A percentile compares a stretch with the other conserved stretches of the same genome.
Evolutionary conservation across 805 yeast genomes (phyloP).

Genomic region (Ogataea henricii): DNA sequence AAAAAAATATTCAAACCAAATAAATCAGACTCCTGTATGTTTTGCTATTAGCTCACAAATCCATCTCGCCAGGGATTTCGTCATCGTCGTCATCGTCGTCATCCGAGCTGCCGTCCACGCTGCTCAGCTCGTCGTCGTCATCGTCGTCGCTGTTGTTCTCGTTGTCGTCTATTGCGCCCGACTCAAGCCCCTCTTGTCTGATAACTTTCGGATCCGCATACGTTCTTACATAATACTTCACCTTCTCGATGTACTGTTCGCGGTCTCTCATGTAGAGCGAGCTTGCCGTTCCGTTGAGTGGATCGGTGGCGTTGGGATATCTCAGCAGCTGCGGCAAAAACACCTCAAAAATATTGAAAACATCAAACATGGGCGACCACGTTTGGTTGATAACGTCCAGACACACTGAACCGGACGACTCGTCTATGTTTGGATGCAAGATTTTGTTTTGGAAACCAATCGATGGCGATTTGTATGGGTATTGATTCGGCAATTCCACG

Average conservation of each 20-base stretch:
- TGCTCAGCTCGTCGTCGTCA: conserved; percentile 34
- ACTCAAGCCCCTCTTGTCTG: conserved; percentile 27
- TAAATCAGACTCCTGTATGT: conserved; percentile 6
- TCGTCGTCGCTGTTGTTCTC: conserved; percentile 27
- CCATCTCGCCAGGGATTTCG: conserved; percentile 39
- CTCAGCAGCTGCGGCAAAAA: conserved; percentile 89
- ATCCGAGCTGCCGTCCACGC: conserved; percentile 26
- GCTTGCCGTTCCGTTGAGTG: conserved; percentile 89
- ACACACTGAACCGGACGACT: conserved; percentile 87
- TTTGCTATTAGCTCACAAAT: conserved; percentile 23
- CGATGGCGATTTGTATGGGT: conserved; percentile 94
- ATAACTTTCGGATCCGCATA: conserved; percentile 54
- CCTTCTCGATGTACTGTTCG: conserved; percentile 63
- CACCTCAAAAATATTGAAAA: conserved; percentile 86
- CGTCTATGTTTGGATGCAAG: conserved; percentile 95
- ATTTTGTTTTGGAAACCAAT: conserved; percentile 91
- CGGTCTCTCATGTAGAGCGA: conserved; percentile 72
- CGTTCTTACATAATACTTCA: conserved; percentile 69
- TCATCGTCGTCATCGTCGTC: conserved; percentile 26
- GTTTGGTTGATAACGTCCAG: conserved; percentile 95
- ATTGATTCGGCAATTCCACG: conserved; percentile 92
- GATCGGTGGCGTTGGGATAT: conserved; percentile 94
- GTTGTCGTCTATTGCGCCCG: conserved; percentile 30
- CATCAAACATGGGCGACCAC: conserved; percentile 97
- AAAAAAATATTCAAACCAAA: background rate